phyloP scores from a whole-genome alignment of 495 filamentous ascomycete species.

The Bacidia rubella region DNA sequence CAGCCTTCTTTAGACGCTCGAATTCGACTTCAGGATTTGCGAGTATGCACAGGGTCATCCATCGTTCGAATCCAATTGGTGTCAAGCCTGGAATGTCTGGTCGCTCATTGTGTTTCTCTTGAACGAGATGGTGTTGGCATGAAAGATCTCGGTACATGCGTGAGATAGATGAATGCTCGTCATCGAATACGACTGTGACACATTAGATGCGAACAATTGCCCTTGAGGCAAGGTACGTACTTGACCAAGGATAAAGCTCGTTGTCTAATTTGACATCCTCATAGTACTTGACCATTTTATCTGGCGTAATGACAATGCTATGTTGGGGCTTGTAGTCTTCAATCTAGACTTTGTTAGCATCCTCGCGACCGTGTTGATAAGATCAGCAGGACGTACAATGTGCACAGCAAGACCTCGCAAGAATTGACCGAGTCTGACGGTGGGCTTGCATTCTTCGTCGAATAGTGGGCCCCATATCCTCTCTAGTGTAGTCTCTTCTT shows the following conservation, averaged over 20 bases:
- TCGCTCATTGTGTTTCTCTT: slow-evolving; percentile 39
- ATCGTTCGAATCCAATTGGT: slow-evolving; percentile 62
- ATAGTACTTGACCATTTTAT: slow-evolving; percentile 73
- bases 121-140: slow-evolving; percentile 73
- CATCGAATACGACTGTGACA: slow-evolving; percentile 36
- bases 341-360: slow-evolving; percentile 40
- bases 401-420: slow-evolving; percentile 65
- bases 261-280: slow-evolving; percentile 43
- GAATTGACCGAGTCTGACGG: slow-evolving; percentile 53
- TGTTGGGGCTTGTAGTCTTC: slow-evolving; percentile 60
- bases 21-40: slow-evolving; percentile 70
- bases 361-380: not conserved
- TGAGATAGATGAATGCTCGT: slow-evolving; percentile 44
- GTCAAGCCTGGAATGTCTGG: slow-evolving; percentile 70
- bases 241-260: slow-evolving; percentile 56
- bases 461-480: slow-evolving; percentile 69
- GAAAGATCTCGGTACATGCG: slow-evolving; percentile 62
- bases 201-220: slow-evolving; percentile 6
- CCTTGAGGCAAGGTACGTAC: slow-evolving; percentile 21
- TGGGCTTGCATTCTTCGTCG: slow-evolving; percentile 52
- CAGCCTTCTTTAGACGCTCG: slow-evolving; percentile 56
- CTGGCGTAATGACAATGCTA: slow-evolving; percentile 65
- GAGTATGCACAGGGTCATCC: slow-evolving; percentile 62
- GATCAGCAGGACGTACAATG: slow-evolving; percentile 40
- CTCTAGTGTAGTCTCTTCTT: slow-evolving; percentile 47